phyloP scores from a whole-genome alignment of 768 basidiomycete species.

The Termitomyces sp. region DNA sequence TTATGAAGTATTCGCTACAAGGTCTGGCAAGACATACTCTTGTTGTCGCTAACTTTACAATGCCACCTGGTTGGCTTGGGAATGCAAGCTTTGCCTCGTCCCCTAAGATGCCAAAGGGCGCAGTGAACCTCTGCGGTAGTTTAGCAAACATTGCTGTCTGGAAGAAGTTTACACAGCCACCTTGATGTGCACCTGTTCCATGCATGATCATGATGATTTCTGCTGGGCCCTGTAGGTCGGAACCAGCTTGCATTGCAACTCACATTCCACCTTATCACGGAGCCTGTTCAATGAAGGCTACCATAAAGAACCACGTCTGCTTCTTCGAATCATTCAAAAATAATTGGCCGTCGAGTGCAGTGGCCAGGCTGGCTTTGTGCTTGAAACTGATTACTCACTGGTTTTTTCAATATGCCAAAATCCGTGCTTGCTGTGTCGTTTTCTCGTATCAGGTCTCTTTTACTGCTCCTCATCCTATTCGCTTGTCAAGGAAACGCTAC shows the following conservation, averaged over 20 bases:
- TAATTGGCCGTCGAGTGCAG: background rate
- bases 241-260: too few species aligned
- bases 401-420: background rate
- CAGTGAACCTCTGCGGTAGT: slow-evolving; percentile 65
- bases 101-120: slow-evolving; percentile 72
- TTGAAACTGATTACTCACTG: background rate
- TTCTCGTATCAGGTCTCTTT: background rate
- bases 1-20: background rate
- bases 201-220: background rate
- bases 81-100: slow-evolving; percentile 91
- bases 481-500: background rate
- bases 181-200: background rate
- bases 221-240: background rate
- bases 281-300: background rate
- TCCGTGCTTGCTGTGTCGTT: background rate
- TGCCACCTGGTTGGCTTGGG: slow-evolving; percentile 74
- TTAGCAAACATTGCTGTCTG: slow-evolving; percentile 51
- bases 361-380: background rate
- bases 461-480: background rate
- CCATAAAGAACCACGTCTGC: background rate
- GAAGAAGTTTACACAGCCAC: slow-evolving; percentile 6
- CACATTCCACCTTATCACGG: background rate
- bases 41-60: slow-evolving; percentile 65
- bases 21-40: slow-evolving; percentile 47
- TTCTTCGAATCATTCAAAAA: background rate